Conservation (phyloP, 108 stramenopile genomes). For the Skeletonema menzelii region DNA sequence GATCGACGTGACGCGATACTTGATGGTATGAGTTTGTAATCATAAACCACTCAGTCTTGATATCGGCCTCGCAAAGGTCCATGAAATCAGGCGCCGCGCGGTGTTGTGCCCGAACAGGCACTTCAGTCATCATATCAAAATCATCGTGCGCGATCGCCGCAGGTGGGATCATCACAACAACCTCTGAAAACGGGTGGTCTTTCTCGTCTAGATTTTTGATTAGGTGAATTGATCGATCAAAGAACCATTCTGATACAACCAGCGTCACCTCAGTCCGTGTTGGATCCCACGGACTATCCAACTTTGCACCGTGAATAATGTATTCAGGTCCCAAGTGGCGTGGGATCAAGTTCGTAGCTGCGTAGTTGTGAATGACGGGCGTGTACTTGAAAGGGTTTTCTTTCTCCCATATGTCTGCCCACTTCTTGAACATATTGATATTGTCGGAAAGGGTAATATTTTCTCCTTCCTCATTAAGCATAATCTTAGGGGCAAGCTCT, state of each 20-base stretch:
- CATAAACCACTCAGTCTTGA: constrained; percentile 73
- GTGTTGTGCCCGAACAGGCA: constrained; percentile 54
- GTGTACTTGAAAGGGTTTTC: constrained; percentile 59
- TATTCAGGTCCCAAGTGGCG: constrained; percentile 64
- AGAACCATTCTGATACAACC: constrained; percentile 70
- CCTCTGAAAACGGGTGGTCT: constrained; percentile 66
- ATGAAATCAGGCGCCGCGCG: constrained; percentile 55
- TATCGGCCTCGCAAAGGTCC: constrained; percentile 66
- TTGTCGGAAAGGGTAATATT: constrained; percentile 63
- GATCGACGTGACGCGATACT: constrained; percentile 57
- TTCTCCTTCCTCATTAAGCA: constrained; percentile 68
- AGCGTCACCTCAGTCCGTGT: constrained; percentile 51
- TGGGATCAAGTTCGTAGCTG: constrained; percentile 72
- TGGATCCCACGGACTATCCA: constrained; percentile 65
- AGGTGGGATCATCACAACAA: constrained; percentile 61
- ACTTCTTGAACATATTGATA: constrained; percentile 54
- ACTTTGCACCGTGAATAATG: constrained; percentile 70
- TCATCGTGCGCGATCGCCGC: constrained; percentile 48
- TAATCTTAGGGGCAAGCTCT: constrained; percentile 57
- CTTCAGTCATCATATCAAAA: constrained; percentile 44
- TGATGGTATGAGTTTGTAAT: constrained; percentile 70
- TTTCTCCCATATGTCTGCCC: constrained; percentile 55
- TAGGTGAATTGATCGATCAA: constrained; percentile 47
- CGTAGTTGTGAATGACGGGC: constrained; percentile 67
- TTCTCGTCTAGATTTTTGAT: constrained; percentile 56